These are phyloP conservation scores for Cyberlindnera meyerae DNA, from an alignment of 805 yeast species.

Conservation along the genomic window DNA sequence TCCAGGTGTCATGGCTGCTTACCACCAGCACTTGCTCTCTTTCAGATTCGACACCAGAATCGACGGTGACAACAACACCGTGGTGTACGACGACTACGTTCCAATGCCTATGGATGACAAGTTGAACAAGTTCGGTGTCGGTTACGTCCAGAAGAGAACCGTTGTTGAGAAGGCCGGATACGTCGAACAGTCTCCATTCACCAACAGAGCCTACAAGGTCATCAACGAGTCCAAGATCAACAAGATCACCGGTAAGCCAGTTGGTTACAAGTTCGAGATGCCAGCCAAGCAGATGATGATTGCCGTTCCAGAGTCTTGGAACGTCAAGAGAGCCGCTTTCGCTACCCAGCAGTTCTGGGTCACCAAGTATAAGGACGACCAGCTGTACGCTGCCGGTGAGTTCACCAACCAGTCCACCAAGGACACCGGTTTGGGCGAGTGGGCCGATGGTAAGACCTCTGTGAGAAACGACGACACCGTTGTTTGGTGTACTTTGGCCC, in stretches of 20 bases:
- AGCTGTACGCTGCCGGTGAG: constrained; percentile 78
- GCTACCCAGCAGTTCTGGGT: constrained; percentile 82
- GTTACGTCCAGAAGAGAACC: constrained; percentile 59
- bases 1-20: constrained; percentile 78
- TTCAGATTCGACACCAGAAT: constrained; percentile 79
- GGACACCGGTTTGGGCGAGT: constrained; percentile 66
- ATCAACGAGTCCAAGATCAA: constrained; percentile 70
- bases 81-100: constrained; percentile 63
- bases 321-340: constrained; percentile 64
- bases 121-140: constrained; percentile 63
- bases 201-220: constrained; percentile 69
- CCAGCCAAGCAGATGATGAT: constrained; percentile 74
- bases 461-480: constrained; percentile 74
- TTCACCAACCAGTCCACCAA: constrained; percentile 73
- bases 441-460: constrained; percentile 63
- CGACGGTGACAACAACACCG: constrained; percentile 76
- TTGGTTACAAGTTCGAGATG: constrained; percentile 69
- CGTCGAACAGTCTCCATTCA: constrained; percentile 70
- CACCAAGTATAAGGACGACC: constrained; percentile 68
- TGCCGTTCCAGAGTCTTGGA: constrained; percentile 59
- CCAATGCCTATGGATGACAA: constrained; percentile 51
- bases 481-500: constrained; percentile 77
- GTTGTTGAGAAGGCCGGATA: constrained; percentile 65
- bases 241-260: constrained; percentile 64
- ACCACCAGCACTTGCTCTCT: constrained; percentile 76